A percentile compares a stretch with the other conserved stretches of the same genome.
phyloP scores from a whole-genome alignment of 2,329 filamentous ascomycete genomes.

The Hortaea werneckii region DNA sequence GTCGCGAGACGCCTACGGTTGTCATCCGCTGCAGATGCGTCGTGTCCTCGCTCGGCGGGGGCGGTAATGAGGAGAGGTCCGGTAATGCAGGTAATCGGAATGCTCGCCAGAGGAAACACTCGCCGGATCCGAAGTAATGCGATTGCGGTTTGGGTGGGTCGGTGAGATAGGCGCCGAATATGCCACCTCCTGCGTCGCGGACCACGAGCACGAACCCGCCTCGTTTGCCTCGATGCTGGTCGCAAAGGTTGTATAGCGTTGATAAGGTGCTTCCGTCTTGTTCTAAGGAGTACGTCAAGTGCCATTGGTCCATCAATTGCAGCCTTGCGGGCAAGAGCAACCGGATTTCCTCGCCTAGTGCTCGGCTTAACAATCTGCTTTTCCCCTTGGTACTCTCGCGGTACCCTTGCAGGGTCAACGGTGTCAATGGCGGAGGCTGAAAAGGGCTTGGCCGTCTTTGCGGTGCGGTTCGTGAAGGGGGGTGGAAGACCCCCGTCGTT shows the following conservation, averaged over 20 bases:
- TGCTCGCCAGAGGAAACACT: slow-evolving; percentile 86
- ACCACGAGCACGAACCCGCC: slow-evolving; percentile 88
- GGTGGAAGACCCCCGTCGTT: slow-evolving; percentile 46
- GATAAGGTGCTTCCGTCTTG: slow-evolving; percentile 80
- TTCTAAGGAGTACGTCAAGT: slow-evolving; percentile 77
- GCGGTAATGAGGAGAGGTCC: slow-evolving; percentile 50
- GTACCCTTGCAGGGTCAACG: slow-evolving; percentile 61
- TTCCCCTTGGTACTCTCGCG: slow-evolving; percentile 47
- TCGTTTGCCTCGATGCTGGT: slow-evolving; percentile 54
- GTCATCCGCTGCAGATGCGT: slow-evolving; percentile 52
- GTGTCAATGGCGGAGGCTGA: slow-evolving; percentile 78
- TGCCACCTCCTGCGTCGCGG: slow-evolving; percentile 61
- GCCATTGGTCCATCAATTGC: slow-evolving; percentile 81
- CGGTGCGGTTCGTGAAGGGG: slow-evolving; percentile 26
- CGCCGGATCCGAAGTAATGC: slow-evolving; percentile 90
- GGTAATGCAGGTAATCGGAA: slow-evolving; percentile 51
- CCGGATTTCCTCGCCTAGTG: slow-evolving; percentile 85
- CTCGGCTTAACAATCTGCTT: slow-evolving; percentile 57
- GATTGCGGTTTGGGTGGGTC: slow-evolving; percentile 71
- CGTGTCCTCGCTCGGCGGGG: slow-evolving; percentile 58
- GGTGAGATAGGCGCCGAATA: slow-evolving; percentile 90
- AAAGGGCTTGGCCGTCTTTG: slow-evolving; percentile 64
- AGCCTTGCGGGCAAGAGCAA: slow-evolving; percentile 77
- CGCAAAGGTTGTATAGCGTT: slow-evolving; percentile 75
- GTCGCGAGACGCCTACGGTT: slow-evolving; percentile 35